Base-by-base conservation (phyloP, 768 basidiomycete genomes). In the Calvatia gigantea region DNA sequence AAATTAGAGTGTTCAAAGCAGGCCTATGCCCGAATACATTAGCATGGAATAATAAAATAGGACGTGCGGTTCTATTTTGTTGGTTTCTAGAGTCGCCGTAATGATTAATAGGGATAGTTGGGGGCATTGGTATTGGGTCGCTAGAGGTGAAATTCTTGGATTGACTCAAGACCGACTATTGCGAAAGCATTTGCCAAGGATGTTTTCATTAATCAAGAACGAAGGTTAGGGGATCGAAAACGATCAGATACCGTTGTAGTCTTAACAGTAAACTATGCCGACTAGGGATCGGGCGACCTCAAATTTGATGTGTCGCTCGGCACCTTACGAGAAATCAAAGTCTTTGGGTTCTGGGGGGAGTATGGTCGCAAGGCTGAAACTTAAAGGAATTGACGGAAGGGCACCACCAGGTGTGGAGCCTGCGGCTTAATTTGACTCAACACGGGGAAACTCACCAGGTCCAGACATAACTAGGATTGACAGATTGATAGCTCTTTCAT, bases 241-340 rank as follows among this genome's bases (percentile, higher is more conserved):
- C n/a, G n/a, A n/a, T n/a, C n/a, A n/a, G n/a, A n/a, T n/a, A n/a
- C n/a, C n/a, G n/a, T n/a, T n/a, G n/a, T n/a, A n/a, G n/a, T n/a
- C n/a, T n/a, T n/a, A n/a, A n/a, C n/a, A n/a, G n/a, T n/a, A n/a
- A n/a, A n/a, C n/a, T n/a, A n/a, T n/a, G n/a, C n/a, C n/a, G n/a
- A n/a, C n/a, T n/a, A n/a, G n/a, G n/a, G n/a, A n/a, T n/a, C n/a
- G n/a, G n/a, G n/a, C n/a, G n/a, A n/a, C n/a, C n/a, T n/a, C n/a
- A n/a, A n/a, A n/a, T n/a, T n/a, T n/a, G n/a, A n/a, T n/a, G n/a
- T n/a, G n/a, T n/a, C n/a, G n/a, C n/a, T n/a, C n/a, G n/a, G 85
- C 83, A 85, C 84, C 85, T 86, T 86, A 83, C 80, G 79, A 85
- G 85, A 87, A 87, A 87, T 85, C 84, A 86, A 86, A 87, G 86